These are phyloP conservation scores for Amborella trichopoda DNA, from an alignment of 164 flowering plant species.

Conservation along the genomic window DNA sequence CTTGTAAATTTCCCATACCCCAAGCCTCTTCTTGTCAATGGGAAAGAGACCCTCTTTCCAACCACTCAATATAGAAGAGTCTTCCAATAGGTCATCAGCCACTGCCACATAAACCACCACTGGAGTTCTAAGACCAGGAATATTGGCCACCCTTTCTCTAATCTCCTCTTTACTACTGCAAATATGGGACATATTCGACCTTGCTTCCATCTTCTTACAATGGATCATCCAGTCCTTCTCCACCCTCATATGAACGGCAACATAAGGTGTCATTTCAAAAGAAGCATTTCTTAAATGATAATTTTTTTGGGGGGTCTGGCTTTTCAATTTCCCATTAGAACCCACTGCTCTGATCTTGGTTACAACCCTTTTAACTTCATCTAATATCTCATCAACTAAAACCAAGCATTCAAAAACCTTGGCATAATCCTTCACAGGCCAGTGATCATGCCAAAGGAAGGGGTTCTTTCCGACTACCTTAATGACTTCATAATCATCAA, in stretches of 20 bases:
- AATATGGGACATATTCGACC: slow-evolving; percentile 42
- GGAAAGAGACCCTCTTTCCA: slow-evolving; percentile 77
- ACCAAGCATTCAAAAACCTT: slow-evolving; percentile 73
- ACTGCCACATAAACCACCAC: slow-evolving; percentile 72
- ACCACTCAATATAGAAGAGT: slow-evolving; percentile 48
- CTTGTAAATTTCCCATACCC: slow-evolving; percentile 52
- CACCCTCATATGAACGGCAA: slow-evolving; percentile 96
- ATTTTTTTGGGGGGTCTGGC: slow-evolving; percentile 2
- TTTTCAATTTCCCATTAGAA: slow-evolving; percentile 9
- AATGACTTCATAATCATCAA: slow-evolving; percentile 42
- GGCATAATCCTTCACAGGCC: slow-evolving; percentile 89
- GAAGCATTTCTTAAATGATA: slow-evolving; percentile 2
- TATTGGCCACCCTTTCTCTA: slow-evolving; percentile 56
- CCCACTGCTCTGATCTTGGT: slow-evolving; percentile 54
- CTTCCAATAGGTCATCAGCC: slow-evolving; percentile 75
- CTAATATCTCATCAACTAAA: slow-evolving; percentile 61
- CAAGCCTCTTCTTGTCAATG: slow-evolving; percentile 73
- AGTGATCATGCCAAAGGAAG: slow-evolving; percentile 95
- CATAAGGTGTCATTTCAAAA: slow-evolving; percentile 26
- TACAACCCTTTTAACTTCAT: slow-evolving; percentile 66
- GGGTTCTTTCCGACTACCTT: slow-evolving; percentile 80
- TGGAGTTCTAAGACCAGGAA: slow-evolving; percentile 31
- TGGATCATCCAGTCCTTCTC: slow-evolving; percentile 99
- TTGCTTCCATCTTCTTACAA: slow-evolving; percentile 80
- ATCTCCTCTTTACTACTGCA: slow-evolving; percentile 88